These are phyloP conservation scores for Penicillium longicatenatum DNA, from an alignment of 495 filamentous ascomycete species.

Conservation along the genomic window DNA sequence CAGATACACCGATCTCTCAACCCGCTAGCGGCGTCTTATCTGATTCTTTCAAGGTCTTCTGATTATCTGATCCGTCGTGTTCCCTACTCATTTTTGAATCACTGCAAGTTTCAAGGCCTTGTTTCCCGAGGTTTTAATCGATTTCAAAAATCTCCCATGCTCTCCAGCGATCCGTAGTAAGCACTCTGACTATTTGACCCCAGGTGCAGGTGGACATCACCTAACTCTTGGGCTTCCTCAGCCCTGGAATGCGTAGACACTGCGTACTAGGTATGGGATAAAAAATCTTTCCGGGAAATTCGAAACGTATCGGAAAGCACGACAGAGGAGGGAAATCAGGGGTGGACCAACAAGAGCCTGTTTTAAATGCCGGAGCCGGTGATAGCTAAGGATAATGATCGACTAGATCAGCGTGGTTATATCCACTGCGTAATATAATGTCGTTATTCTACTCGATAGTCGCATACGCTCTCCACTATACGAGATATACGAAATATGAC, in stretches of 20 bases:
- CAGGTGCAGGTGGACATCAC: too few species aligned
- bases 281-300: background rate
- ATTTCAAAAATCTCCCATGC: too few species aligned
- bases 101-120: too few species aligned
- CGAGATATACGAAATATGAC: background rate
- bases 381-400: background rate
- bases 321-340: background rate
- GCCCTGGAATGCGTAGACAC: too few species aligned
- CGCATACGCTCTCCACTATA: background rate
- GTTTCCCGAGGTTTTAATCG: too few species aligned
- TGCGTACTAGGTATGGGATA: too few species aligned
- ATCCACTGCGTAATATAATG: background rate
- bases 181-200: too few species aligned
- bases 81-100: too few species aligned
- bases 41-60: background rate
- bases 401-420: background rate
- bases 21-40: background rate
- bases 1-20: background rate
- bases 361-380: slow-evolving; percentile 3
- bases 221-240: too few species aligned
- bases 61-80: background rate
- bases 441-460: background rate
- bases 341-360: slow-evolving; percentile 1
- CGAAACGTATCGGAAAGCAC: background rate
- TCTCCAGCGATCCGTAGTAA: too few species aligned